Evolutionary conservation across 768 basidiomycete genomes (phyloP).

Genomic region (Cyclocybe aegerita): DNA sequence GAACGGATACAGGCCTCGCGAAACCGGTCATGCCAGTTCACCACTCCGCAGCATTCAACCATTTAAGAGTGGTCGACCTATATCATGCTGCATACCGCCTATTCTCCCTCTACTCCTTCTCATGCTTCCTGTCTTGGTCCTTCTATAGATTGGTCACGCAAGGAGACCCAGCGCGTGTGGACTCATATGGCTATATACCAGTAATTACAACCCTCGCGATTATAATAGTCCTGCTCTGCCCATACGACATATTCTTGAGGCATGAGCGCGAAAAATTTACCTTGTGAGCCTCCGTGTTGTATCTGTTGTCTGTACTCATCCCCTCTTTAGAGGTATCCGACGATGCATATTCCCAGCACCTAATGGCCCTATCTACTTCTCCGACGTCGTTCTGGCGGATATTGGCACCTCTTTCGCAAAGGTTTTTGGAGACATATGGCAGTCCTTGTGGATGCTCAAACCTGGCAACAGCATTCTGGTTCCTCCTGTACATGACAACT

Average conservation of each 20-base stretch:
- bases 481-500: constrained; percentile 60
- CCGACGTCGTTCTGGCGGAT: constrained; percentile 93
- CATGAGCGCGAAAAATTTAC: constrained; percentile 77
- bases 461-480: constrained; percentile 74
- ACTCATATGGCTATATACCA: constrained; percentile 76
- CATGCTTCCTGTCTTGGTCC: constrained; percentile 69
- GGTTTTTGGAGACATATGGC: constrained; percentile 92
- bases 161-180: constrained; percentile 59
- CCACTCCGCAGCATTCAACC: constrained; percentile 29
- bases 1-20: constrained; percentile 29
- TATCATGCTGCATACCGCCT: constrained; percentile 69
- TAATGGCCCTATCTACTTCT: constrained; percentile 72
- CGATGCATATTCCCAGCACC: constrained; percentile 73
- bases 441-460: constrained; percentile 84
- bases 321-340: constrained; percentile 54
- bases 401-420: constrained; percentile 96
- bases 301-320: constrained; percentile 2
- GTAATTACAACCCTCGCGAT: constrained; percentile 62
- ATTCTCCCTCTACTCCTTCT: constrained; percentile 56
- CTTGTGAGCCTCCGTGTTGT: constrained; percentile 51
- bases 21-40: constrained; percentile 26
- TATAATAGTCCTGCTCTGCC: constrained; percentile 58
- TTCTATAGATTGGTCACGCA: constrained; percentile 61
- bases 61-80: constrained; percentile 39
- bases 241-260: constrained; percentile 66